Evolutionary conservation across 345 rosid species (phyloP).

Genomic region (Trapa bicornis): DNA sequence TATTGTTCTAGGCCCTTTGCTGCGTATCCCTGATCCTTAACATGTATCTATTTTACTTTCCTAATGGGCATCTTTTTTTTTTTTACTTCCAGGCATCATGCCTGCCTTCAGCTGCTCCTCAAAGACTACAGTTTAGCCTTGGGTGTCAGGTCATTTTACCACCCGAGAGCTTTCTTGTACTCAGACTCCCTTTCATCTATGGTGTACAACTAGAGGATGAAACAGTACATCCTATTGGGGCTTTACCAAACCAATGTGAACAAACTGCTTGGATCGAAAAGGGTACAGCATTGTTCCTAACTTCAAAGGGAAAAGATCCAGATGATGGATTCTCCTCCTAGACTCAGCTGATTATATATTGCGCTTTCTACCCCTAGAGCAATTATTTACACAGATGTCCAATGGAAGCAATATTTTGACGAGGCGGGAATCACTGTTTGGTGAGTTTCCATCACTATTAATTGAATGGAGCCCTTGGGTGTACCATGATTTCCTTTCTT

Average conservation of each 20-base stretch:
- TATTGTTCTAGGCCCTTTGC: neutral
- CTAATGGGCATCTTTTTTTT: neutral
- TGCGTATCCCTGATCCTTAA: neutral
- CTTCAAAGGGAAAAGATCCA: slow-evolving; percentile 36
- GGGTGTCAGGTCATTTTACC: slow-evolving; percentile 67
- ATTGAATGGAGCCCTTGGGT: neutral
- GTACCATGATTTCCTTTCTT: neutral
- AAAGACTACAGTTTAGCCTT: slow-evolving; percentile 49
- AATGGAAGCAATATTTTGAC: neutral
- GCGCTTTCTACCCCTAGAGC: slow-evolving; percentile 7
- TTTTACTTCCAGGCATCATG: slow-evolving; percentile 42
- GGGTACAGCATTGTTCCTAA: slow-evolving; percentile 51
- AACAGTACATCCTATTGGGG: slow-evolving; percentile 38
- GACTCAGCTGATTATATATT: slow-evolving; percentile 1
- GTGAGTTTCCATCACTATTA: neutral
- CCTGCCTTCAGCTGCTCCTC: slow-evolving; percentile 35
- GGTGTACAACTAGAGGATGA: slow-evolving; percentile 53
- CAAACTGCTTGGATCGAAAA: slow-evolving; percentile 60
- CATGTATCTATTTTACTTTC: neutral
- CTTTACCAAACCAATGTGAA: slow-evolving; percentile 58
- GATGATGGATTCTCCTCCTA: slow-evolving; percentile 18
- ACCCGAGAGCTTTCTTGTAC: slow-evolving; percentile 64
- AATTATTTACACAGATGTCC: slow-evolving; percentile 3
- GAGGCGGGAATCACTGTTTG: neutral
- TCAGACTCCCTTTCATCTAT: slow-evolving; percentile 68